phyloP scores from a whole-genome alignment of 1,284 basidiomycete species.

The Pseudomicrostroma phylloplanum region DNA sequence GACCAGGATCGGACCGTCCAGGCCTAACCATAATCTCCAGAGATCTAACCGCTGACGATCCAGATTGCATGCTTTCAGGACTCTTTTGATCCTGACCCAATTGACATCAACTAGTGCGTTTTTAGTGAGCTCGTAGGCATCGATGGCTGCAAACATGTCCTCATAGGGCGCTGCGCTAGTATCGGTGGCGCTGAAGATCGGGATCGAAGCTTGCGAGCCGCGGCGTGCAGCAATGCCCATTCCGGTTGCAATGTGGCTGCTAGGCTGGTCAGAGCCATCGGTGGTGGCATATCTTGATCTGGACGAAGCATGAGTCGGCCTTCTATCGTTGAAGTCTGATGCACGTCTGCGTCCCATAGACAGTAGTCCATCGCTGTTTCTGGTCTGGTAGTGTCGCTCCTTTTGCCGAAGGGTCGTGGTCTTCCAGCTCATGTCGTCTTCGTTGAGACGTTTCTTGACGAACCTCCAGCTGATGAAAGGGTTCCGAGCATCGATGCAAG shows the following conservation, averaged over 20 bases:
- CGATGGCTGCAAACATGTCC: neutral
- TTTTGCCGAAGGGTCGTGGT: slow-evolving; percentile 26
- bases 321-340: neutral
- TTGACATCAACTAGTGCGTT: slow-evolving; percentile 45
- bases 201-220: neutral
- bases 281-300: too few species aligned
- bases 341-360: neutral
- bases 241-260: neutral
- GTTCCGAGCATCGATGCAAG: slow-evolving; percentile 36
- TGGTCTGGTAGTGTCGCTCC: slow-evolving; percentile 19
- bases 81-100: slow-evolving; percentile 30
- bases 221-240: neutral
- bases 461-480: slow-evolving; percentile 44
- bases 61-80: slow-evolving; percentile 36
- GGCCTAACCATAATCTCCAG: slow-evolving; percentile 45
- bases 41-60: slow-evolving; percentile 40
- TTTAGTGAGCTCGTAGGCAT: slow-evolving; percentile 26
- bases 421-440: slow-evolving; percentile 36
- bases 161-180: neutral
- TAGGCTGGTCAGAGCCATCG: neutral
- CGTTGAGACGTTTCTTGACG: slow-evolving; percentile 32
- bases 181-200: neutral
- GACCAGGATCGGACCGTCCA: neutral
- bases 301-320: too few species aligned
- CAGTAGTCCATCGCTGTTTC: neutral